Conservation (phyloP, 805 yeast genomes). For the Metschnikowia hibisci region DNA sequence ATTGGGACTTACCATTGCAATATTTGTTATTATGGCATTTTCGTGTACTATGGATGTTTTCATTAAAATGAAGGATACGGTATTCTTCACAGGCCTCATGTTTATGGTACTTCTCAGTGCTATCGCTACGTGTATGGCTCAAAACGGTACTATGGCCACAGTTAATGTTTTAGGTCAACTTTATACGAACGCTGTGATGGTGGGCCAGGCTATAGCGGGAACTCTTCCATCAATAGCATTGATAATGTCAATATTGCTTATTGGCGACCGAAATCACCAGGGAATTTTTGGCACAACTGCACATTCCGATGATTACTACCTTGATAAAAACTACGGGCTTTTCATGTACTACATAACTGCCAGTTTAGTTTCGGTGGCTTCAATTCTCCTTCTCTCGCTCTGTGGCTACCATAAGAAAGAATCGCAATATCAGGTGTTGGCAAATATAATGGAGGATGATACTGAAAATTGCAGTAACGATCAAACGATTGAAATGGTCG, state of each 20-base stretch:
- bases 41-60: conserved; percentile 40
- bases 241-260: conserved; percentile 48
- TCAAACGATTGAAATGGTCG: conserved; percentile 11
- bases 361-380: conserved; percentile 40
- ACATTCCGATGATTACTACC: conserved; percentile 16
- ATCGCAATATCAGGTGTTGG: conserved; percentile 20
- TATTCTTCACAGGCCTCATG: conserved; percentile 56
- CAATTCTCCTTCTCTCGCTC: conserved; percentile 39
- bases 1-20: conserved; percentile 49
- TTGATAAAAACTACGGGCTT: conserved; percentile 39
- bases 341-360: conserved; percentile 50
- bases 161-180: conserved; percentile 72
- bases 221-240: conserved; percentile 79
- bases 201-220: conserved; percentile 94
- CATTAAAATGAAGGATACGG: conserved; percentile 31
- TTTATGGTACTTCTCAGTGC: conserved; percentile 60
- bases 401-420: conserved; percentile 27
- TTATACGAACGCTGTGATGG: conserved; percentile 86
- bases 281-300: conserved; percentile 10
- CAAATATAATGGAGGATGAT: conserved; percentile 12
- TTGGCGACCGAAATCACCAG: conserved; percentile 28
- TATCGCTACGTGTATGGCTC: conserved; percentile 76
- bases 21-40: conserved; percentile 56
- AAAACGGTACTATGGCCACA: conserved; percentile 86
- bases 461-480: neutral